These are phyloP conservation scores for Rhodosporidiobolus odoratus DNA, from an alignment of 768 basidiomycete genomes.

Conservation along the genomic window DNA sequence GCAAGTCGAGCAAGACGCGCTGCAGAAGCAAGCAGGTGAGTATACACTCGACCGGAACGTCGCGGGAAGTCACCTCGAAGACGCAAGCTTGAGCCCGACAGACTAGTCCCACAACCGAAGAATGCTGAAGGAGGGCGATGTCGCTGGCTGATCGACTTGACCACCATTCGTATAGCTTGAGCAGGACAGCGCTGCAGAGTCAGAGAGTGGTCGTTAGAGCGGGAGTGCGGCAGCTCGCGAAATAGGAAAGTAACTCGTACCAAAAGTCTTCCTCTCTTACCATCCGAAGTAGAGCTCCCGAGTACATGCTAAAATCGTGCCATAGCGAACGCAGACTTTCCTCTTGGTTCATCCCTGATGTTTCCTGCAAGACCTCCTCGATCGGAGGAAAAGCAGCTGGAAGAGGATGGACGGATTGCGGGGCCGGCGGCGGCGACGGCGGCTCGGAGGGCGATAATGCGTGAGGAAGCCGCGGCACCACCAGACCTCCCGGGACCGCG, in stretches of 20 bases:
- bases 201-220: slow-evolving; percentile 59
- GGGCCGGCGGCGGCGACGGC: not conserved
- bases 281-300: not conserved
- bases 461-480: not conserved
- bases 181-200: slow-evolving; percentile 81
- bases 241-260: not conserved
- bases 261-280: not conserved
- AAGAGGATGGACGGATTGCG: slow-evolving; percentile 46
- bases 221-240: not conserved
- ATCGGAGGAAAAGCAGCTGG: slow-evolving; percentile 78
- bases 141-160: slow-evolving; percentile 64
- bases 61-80: slow-evolving; percentile 64
- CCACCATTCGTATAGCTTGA: slow-evolving; percentile 83
- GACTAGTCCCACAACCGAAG: slow-evolving; percentile 81
- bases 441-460: too few species aligned
- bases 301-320: not conserved
- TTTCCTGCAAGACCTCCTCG: slow-evolving; percentile 70
- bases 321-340: not conserved
- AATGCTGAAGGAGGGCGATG: slow-evolving; percentile 82
- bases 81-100: slow-evolving; percentile 82
- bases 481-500: slow-evolving; percentile 42
- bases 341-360: not conserved
- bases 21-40: slow-evolving; percentile 31
- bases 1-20: slow-evolving; percentile 52
- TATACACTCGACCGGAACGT: not conserved